Conservation (phyloP, 495 filamentous ascomycete species). For the Trichodelitschia bisporula region DNA sequence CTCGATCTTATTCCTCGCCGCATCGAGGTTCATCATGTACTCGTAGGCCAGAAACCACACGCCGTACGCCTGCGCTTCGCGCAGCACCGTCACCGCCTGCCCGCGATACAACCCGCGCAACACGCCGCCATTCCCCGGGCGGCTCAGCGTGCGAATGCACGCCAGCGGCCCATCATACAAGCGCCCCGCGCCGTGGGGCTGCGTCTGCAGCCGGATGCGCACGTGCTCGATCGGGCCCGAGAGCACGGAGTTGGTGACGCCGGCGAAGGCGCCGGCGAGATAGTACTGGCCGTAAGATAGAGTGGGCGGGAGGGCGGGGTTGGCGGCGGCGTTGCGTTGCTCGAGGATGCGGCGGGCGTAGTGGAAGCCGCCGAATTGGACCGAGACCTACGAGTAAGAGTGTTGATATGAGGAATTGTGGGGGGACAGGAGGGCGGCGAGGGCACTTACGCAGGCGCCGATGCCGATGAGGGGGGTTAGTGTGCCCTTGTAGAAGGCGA, state of each 20-base stretch:
- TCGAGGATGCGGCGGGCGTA: conserved; percentile 71
- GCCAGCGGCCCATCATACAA: conserved; percentile 72
- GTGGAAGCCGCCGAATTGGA: conserved; percentile 97
- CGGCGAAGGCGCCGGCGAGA: conserved; percentile 72
- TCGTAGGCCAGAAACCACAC: conserved; percentile 89
- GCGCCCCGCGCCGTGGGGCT: conserved; percentile 58
- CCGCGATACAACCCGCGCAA: conserved; percentile 63
- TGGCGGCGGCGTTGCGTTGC: conserved; percentile 31
- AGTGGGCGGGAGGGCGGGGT: conserved; percentile 7
- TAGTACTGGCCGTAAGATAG: conserved; percentile 65
- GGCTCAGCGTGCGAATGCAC: conserved; percentile 63
- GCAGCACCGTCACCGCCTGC: conserved; percentile 55
- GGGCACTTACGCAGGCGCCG: conserved; percentile 56
- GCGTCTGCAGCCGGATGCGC: conserved; percentile 89
- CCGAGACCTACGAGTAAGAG: conserved; percentile 34
- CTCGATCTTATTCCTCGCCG: conserved; percentile 41
- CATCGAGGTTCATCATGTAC: conserved; percentile 83
- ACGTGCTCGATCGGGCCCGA: conserved; percentile 92
- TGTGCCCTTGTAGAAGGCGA: conserved; percentile 96
- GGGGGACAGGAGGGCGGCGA: not conserved
- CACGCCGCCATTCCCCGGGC: conserved; percentile 35
- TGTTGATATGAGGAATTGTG: not conserved
- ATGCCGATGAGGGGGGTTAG: conserved; percentile 91
- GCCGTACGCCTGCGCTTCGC: conserved; percentile 88
- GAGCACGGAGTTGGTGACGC: conserved; percentile 69